A percentile compares a stretch with the other conserved stretches of the same genome.
These are phyloP conservation scores for Epichloe glyceriae DNA, from an alignment of 2,329 filamentous ascomycete species.

Conservation along the genomic window DNA sequence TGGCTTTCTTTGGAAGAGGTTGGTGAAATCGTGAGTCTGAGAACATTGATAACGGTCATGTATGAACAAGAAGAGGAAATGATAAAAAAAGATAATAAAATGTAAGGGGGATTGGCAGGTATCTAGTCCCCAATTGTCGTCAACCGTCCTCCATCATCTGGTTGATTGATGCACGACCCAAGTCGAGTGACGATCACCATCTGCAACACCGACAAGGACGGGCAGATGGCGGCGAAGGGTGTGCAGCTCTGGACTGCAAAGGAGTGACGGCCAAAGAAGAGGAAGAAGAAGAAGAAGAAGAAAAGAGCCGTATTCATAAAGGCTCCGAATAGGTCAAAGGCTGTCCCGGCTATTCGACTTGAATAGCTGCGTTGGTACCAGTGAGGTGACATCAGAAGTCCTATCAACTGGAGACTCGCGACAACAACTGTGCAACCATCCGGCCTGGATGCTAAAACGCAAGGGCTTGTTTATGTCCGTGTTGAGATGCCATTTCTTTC, in stretches of 20 bases:
- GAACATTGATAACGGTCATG: not conserved
- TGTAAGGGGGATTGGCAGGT: not conserved
- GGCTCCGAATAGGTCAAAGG: not conserved
- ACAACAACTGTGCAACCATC: conserved; percentile 1
- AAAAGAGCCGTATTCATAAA: not conserved
- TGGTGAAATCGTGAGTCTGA: not conserved
- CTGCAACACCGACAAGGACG: not conserved
- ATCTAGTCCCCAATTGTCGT: not conserved
- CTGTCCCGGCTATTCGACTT: not conserved
- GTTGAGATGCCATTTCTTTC: not conserved
- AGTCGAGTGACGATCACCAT: not conserved
- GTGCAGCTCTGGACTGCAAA: not conserved
- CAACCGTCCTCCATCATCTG: not conserved
- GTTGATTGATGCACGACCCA: conserved; percentile 1
- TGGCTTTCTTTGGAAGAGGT: not conserved
- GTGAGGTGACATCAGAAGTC: conserved; percentile 2
- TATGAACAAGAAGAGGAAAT: not conserved
- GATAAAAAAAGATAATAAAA: not conserved
- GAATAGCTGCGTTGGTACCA: not conserved
- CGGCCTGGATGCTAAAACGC: not conserved
- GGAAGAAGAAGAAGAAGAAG: not conserved
- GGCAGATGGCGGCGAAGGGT: not conserved
- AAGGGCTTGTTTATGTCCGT: conserved; percentile 1
- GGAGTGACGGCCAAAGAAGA: not conserved
- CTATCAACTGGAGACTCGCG: conserved; percentile 1